Conservation (phyloP, 306 rosid species). For the Sphenostylis stenocarpa region DNA sequence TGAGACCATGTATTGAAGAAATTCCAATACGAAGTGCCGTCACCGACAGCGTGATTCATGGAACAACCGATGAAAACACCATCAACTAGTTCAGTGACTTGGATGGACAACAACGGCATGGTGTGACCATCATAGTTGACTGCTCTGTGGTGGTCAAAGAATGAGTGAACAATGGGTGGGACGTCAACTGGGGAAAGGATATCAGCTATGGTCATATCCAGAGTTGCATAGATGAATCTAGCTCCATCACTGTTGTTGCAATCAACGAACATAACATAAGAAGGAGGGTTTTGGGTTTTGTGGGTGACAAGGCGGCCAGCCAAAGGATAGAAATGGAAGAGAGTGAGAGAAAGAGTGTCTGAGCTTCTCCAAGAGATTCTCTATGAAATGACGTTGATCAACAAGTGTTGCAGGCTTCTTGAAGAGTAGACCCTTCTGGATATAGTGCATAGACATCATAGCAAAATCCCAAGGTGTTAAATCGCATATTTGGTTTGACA, state of each 20-base stretch:
- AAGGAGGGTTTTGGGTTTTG: slow-evolving; percentile 26
- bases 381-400: slow-evolving; percentile 2
- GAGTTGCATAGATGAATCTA: slow-evolving; percentile 44
- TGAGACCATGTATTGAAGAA: slow-evolving; percentile 60
- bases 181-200: slow-evolving; percentile 49
- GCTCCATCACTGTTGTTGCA: slow-evolving; percentile 41
- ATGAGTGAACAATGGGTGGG: slow-evolving; percentile 47
- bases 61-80: slow-evolving; percentile 52
- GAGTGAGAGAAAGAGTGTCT: slow-evolving; percentile 50
- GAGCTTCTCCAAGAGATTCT: slow-evolving; percentile 37
- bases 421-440: slow-evolving; percentile 64
- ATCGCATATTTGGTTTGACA: slow-evolving; percentile 5
- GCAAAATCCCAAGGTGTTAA: slow-evolving; percentile 44
- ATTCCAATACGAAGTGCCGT: slow-evolving; percentile 62
- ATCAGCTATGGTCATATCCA: slow-evolving; percentile 40
- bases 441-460: slow-evolving; percentile 51
- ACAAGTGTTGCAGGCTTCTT: slow-evolving; percentile 32
- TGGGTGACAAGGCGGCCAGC: slow-evolving; percentile 47
- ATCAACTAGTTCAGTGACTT: slow-evolving; percentile 53
- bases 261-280: slow-evolving; percentile 40
- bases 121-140: slow-evolving; percentile 61
- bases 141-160: slow-evolving; percentile 57
- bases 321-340: slow-evolving; percentile 59
- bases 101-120: slow-evolving; percentile 49
- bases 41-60: slow-evolving; percentile 44